Evolutionary conservation across 495 filamentous ascomycete genomes (phyloP).

Genomic region (Glonium stellatum): DNA sequence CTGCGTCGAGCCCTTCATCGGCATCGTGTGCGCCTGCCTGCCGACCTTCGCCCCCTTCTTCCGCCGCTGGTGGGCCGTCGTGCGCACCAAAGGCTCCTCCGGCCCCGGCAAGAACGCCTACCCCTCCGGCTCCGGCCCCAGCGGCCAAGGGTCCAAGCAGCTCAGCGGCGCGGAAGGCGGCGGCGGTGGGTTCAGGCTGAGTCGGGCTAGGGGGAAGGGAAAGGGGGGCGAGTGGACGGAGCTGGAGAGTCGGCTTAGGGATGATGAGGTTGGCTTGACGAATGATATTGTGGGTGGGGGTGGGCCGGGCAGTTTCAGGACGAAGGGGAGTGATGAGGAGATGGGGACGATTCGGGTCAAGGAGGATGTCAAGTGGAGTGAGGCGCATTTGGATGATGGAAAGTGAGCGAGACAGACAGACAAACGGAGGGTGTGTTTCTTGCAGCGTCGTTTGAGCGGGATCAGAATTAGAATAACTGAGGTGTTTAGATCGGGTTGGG

Average conservation of each 20-base stretch:
- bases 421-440: no score
- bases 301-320: not conserved
- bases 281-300: not conserved
- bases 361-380: not conserved
- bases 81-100: not conserved
- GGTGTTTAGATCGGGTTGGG: no score
- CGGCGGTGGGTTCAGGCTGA: not conserved
- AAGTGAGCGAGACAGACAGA: no score
- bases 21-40: slow-evolving; percentile 32
- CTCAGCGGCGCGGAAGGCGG: not conserved
- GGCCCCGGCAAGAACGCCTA: not conserved
- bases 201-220: not conserved
- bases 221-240: not conserved
- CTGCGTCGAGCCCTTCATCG: slow-evolving; percentile 26
- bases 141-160: not conserved
- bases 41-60: slow-evolving; percentile 17
- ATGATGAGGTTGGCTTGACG: not conserved
- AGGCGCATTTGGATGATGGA: no score
- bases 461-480: no score
- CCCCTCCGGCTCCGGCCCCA: not conserved
- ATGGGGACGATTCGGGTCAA: not conserved
- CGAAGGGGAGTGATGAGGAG: not conserved
- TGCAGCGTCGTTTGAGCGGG: no score
- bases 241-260: not conserved
- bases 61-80: not conserved